phyloP scores from a whole-genome alignment of 164 flowering plant species.

The Cinnamomum micranthum region DNA sequence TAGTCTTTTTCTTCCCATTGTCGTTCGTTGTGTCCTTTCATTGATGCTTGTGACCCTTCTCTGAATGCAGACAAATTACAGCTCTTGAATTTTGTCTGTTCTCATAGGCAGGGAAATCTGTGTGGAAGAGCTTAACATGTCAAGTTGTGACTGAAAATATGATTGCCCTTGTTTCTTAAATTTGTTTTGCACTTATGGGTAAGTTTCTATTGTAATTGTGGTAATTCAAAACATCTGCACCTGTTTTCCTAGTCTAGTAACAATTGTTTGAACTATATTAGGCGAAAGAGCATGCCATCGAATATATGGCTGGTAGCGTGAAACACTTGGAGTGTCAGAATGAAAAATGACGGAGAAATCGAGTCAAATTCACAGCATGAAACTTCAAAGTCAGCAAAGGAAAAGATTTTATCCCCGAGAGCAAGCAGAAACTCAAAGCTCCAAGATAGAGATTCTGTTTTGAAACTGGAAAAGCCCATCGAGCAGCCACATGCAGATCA shows the following conservation, averaged over 20 bases:
- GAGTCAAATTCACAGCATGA: not conserved
- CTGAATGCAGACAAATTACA: not conserved
- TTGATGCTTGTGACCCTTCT: not conserved
- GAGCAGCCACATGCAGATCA: not conserved
- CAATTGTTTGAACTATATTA: not conserved
- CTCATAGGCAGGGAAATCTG: not conserved
- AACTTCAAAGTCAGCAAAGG: not conserved
- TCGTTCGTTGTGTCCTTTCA: not conserved
- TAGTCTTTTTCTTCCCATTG: not conserved
- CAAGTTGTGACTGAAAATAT: not conserved
- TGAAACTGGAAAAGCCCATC: not conserved
- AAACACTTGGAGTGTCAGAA: not conserved
- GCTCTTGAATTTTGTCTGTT: conserved; percentile 2
- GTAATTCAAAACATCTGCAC: not conserved
- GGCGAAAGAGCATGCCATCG: not conserved
- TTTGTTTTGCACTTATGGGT: not conserved
- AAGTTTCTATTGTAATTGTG: too few species aligned
- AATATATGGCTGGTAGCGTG: not conserved
- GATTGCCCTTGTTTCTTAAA: not conserved
- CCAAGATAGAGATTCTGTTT: not conserved
- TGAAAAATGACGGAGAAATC: not conserved
- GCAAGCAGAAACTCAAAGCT: not conserved
- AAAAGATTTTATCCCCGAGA: not conserved
- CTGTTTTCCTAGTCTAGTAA: not conserved
- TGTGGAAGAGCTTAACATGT: not conserved